Percentiles rank a stretch among this genome's conserved stretches.
These are phyloP conservation scores for Coniferiporia sulphurascens DNA, from an alignment of 1,284 basidiomycete species.

Conservation along the genomic window DNA sequence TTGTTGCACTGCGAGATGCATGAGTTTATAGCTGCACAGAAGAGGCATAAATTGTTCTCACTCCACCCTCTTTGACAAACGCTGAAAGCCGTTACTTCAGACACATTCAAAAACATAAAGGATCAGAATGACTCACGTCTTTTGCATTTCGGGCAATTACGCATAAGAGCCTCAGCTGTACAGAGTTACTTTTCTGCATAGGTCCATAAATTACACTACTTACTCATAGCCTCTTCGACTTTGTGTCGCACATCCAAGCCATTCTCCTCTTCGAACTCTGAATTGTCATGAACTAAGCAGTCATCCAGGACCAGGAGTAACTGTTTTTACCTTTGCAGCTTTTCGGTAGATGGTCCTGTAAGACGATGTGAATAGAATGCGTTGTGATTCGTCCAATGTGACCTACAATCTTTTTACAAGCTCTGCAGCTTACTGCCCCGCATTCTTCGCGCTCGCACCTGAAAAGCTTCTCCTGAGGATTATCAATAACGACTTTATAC, in stretches of 20 bases:
- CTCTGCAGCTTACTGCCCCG: constrained; percentile 67
- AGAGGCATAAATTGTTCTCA: constrained; percentile 31
- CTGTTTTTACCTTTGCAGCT: constrained; percentile 66
- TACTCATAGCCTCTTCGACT: constrained; percentile 89
- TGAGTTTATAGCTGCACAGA: background rate
- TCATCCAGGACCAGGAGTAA: constrained; percentile 2
- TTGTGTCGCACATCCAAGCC: constrained; percentile 68
- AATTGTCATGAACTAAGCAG: background rate
- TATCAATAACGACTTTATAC: constrained; percentile 77
- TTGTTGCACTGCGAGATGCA: constrained; percentile 63
- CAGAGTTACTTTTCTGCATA: background rate
- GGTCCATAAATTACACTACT: constrained; percentile 21
- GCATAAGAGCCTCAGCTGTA: constrained; percentile 72
- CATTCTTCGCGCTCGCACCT: constrained; percentile 73
- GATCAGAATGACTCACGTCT: constrained; percentile 46
- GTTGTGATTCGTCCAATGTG: background rate
- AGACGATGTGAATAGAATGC: no score
- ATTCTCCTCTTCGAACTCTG: constrained; percentile 69
- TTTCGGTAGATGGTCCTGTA: constrained; percentile 79
- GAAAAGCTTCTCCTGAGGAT: constrained; percentile 72
- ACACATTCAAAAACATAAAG: background rate
- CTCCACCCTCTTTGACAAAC: constrained; percentile 71
- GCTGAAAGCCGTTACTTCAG: constrained; percentile 37
- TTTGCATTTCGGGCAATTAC: constrained; percentile 77
- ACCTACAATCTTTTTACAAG: constrained; percentile 69